Percentiles rank a stretch among this genome's conserved stretches.
phyloP scores from a whole-genome alignment of 1,284 basidiomycete genomes.

The Pseudozyma sp. region DNA sequence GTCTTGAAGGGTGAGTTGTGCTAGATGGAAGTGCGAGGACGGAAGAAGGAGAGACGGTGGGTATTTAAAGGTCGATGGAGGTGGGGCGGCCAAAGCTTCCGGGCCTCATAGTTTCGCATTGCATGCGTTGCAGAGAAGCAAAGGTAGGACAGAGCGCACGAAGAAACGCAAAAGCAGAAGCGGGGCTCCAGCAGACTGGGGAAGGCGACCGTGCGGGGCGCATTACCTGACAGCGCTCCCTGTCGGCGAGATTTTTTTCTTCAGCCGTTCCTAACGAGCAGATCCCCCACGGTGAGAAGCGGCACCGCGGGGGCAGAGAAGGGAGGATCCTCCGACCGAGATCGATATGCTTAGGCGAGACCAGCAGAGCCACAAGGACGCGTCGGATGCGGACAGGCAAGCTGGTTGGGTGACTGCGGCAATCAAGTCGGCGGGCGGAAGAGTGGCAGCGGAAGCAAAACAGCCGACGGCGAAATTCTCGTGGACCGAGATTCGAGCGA shows the following conservation, averaged over 20 bases:
- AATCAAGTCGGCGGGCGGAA: slow-evolving; percentile 1
- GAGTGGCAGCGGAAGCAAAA: background rate
- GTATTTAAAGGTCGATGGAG: slow-evolving; percentile 7
- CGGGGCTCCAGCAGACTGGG: slow-evolving; percentile 8
- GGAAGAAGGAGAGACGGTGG: background rate
- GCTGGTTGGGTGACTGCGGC: slow-evolving; percentile 1
- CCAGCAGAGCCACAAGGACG: background rate
- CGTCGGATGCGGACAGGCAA: background rate
- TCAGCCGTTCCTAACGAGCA: background rate
- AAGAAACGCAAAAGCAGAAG: background rate
- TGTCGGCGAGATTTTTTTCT: slow-evolving; percentile 11
- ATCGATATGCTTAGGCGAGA: background rate
- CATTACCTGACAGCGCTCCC: slow-evolving; percentile 13
- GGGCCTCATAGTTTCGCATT: background rate
- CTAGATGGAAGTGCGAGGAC: slow-evolving; percentile 1
- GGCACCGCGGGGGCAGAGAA: background rate
- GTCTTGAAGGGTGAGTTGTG: background rate
- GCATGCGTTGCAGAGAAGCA: no score
- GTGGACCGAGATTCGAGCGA: slow-evolving; percentile 13
- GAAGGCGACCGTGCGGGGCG: background rate
- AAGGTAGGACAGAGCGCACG: background rate
- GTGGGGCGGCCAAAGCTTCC: background rate
- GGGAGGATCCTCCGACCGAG: slow-evolving; percentile 1
- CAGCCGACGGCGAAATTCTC: slow-evolving; percentile 1
- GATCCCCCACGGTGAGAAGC: slow-evolving; percentile 5